These are phyloP conservation scores for Schizosaccharomyces cryophilus DNA, from an alignment of 805 yeast species.

Conservation along the genomic window DNA sequence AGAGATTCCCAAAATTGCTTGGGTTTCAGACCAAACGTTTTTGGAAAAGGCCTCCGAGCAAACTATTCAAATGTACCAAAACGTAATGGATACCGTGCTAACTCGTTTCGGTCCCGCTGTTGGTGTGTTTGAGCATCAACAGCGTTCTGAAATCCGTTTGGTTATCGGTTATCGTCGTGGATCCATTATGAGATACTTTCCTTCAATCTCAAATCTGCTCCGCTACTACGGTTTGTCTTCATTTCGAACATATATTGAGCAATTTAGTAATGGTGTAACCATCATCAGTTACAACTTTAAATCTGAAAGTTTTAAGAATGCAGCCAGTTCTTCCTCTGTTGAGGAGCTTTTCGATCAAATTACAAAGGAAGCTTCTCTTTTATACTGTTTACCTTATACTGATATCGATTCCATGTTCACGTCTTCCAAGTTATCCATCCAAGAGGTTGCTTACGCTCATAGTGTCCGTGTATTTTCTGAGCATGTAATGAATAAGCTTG, in stretches of 20 bases:
- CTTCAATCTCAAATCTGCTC: constrained; percentile 66
- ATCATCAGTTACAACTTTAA: constrained; percentile 67
- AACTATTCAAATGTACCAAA: constrained; percentile 55
- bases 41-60: constrained; percentile 51
- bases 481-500: constrained; percentile 82
- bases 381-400: constrained; percentile 77
- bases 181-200: constrained; percentile 63
- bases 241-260: constrained; percentile 80
- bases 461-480: constrained; percentile 79
- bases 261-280: constrained; percentile 70
- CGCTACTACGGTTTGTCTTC: constrained; percentile 68
- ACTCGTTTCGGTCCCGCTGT: constrained; percentile 77
- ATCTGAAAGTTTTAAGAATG: constrained; percentile 18
- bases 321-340: constrained; percentile 21
- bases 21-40: constrained; percentile 60
- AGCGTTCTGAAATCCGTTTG: constrained; percentile 61
- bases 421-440: constrained; percentile 58
- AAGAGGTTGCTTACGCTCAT: constrained; percentile 85
- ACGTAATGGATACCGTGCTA: constrained; percentile 42
- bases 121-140: constrained; percentile 58
- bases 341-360: constrained; percentile 71
- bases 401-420: constrained; percentile 52
- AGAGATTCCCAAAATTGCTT: constrained; percentile 28
- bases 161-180: constrained; percentile 71
- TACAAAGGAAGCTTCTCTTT: constrained; percentile 75